Base-by-base conservation (phyloP, 2,329 filamentous ascomycete species). In the Alternaria infectoria region DNA sequence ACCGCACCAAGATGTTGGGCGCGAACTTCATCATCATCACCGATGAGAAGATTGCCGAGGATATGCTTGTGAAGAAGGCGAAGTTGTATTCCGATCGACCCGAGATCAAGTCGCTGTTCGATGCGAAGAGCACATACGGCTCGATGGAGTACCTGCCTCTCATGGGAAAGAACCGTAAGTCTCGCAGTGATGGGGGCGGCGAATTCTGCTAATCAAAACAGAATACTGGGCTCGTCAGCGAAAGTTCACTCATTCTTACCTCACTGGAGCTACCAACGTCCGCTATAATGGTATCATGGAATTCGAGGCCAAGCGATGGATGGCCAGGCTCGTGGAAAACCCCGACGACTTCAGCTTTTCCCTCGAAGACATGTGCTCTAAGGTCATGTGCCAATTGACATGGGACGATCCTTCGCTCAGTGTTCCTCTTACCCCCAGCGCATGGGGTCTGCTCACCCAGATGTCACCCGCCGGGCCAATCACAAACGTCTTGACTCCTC, bases 401-500 rank as follows among this genome's bases (percentile, higher is more conserved):
- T 87, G 85, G 85, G 86, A 86, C 61, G 83, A 87, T 57, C 79
- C 82, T 7, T 77, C 74, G 45, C 70, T 85, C 43, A 86, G 84
- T 72, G 77, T 81, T 55, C 81, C 83, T 65, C 83, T 83, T 63
- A 85, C 81, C 10, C 81, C 82, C 51, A 84, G 82, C 62, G 86
- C 86, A 2, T 87, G 85, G 85, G 85, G 85, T n/a, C 78, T 87
- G 1, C 76, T 87, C 15, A 86, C 81, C 5, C 85, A 87, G 57
- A 87, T 88, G 85, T 87, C 85, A 1, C 86, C 86, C 0, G 85
- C 86, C 25, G 86, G 86, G 0, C 85, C 86, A 1, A 84, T 88
- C 65, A 87, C 85, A n/a, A 87, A 87, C 62, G 81, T 87, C 5
- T 57, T 87, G 44, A 86, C 85, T 4, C 85, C 85, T 5, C 79